phyloP scores from a whole-genome alignment of 257 asterid species.

The Ophiorrhiza pumila region DNA sequence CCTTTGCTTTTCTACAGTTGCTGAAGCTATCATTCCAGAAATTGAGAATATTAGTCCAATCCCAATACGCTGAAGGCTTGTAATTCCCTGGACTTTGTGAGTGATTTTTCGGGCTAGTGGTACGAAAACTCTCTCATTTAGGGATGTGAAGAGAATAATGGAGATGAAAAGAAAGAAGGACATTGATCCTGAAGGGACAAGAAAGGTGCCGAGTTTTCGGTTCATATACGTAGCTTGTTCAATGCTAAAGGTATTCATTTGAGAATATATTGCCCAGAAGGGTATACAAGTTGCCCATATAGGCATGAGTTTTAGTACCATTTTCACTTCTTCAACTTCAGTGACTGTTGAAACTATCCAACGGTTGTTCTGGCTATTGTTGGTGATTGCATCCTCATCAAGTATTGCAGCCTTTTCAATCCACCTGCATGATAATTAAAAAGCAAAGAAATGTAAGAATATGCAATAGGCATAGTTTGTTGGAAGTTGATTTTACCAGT shows the following conservation, averaged over 20 bases:
- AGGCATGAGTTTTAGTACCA: conserved; percentile 74
- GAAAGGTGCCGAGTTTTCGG: conserved; percentile 46
- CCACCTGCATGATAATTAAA: conserved; percentile 44
- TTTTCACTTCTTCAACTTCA: conserved; percentile 78
- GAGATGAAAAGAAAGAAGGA: conserved; percentile 71
- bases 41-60: conserved; percentile 62
- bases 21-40: conserved; percentile 68
- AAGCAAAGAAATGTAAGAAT: neutral
- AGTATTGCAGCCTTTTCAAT: conserved; percentile 72
- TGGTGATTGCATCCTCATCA: conserved; percentile 25
- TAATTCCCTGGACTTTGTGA: conserved; percentile 50
- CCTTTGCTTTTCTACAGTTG: conserved; percentile 49
- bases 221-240: conserved; percentile 87
- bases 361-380: conserved; percentile 2
- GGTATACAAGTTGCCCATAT: conserved; percentile 86
- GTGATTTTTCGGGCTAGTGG: conserved; percentile 59
- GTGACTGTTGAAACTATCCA: conserved; percentile 52
- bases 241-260: conserved; percentile 82
- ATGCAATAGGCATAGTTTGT: neutral
- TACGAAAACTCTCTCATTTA: conserved; percentile 58
- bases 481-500: neutral
- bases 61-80: conserved; percentile 72
- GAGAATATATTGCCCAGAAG: conserved; percentile 89
- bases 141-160: conserved; percentile 69
- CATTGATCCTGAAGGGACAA: conserved; percentile 69